Base-by-base conservation (phyloP, 108 stramenopile genomes). In the Nitzschia palea region DNA sequence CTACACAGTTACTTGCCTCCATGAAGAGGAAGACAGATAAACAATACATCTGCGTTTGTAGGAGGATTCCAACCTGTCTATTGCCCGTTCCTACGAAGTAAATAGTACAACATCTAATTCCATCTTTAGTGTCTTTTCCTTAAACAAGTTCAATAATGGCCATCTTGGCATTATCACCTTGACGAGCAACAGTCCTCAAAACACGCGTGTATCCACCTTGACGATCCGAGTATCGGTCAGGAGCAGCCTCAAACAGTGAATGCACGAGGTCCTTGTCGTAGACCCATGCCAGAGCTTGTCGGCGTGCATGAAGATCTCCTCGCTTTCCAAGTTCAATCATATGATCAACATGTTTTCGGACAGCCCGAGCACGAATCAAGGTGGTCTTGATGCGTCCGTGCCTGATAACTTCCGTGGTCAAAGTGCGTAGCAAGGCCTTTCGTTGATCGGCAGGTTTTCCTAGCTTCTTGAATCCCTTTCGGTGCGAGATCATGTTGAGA, bases 371-470 rank as follows among this genome's bases (percentile, higher is more conserved):
- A 29, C 97, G 90, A 23, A 86, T 83, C 51, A 91, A 72, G 37
- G 96, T 98, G 60, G 97, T 98, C 80, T 90, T 93, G 84, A 98
- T 96, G 61, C 96, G 93, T 26, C 97, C 97, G 86, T 98, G 97
- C 48, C 97, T 88, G 77, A 97, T 96, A 62, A 87, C 80, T 86
- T 98, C 96, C 43, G 97, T 98, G 33, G 97, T 98, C 6, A 97
- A 84, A 51, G 90, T 77, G 33, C 97, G 93, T 22, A 97, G 79
- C n/a, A 98, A 74, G 17, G 97, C 97, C 84, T 98, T 98, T 53
- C 97, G 91, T 76, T 98, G 98, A 80, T 98, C 96, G 42, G 98
- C 96, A 28, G 96, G 95, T 70, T 83, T 84, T 53, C 91, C 85
- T 6, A 98, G 86, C 69, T 93, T 95, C 50, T 87, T 82, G 62